phyloP scores from a whole-genome alignment of 805 yeast genomes.

The Kodamaea kakaduensis region DNA sequence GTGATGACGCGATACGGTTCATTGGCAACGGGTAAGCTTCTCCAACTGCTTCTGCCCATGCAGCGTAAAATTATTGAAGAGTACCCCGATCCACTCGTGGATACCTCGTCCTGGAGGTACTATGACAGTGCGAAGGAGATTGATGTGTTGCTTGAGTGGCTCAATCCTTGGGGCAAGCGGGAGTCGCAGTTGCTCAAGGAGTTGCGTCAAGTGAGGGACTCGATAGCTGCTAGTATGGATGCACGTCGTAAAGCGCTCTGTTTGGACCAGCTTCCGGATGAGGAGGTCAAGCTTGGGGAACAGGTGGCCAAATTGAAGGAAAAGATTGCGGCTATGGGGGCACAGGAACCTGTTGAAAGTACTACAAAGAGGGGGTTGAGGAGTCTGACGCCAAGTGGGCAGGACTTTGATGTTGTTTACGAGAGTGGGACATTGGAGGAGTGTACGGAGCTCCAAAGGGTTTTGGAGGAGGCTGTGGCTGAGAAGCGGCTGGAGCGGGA shows the following conservation, averaged over 20 bases:
- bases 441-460: constrained; percentile 18
- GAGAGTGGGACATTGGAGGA: constrained; percentile 27
- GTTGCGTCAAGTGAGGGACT: constrained; percentile 47
- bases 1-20: constrained; percentile 4
- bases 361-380: constrained; percentile 4
- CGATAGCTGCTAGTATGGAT: constrained; percentile 50
- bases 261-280: constrained; percentile 37
- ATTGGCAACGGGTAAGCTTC: constrained; percentile 2
- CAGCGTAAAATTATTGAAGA: constrained; percentile 71
- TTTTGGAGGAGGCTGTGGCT: constrained; percentile 29
- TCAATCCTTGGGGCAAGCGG: constrained; percentile 70
- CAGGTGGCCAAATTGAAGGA: constrained; percentile 22
- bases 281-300: constrained; percentile 38
- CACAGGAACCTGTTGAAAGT: constrained; percentile 16
- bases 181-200: constrained; percentile 68
- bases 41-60: constrained; percentile 23
- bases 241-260: constrained; percentile 56
- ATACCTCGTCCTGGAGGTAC: constrained; percentile 63
- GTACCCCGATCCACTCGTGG: constrained; percentile 49
- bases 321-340: constrained; percentile 8
- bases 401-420: constrained; percentile 25
- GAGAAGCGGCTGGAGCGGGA: constrained; percentile 38
- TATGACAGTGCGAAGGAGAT: constrained; percentile 61
- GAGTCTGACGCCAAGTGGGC: constrained; percentile 15
- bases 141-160: constrained; percentile 54